These are phyloP conservation scores for Hyaloscypha bicolor DNA, from an alignment of 495 filamentous ascomycete species.

Conservation along the genomic window DNA sequence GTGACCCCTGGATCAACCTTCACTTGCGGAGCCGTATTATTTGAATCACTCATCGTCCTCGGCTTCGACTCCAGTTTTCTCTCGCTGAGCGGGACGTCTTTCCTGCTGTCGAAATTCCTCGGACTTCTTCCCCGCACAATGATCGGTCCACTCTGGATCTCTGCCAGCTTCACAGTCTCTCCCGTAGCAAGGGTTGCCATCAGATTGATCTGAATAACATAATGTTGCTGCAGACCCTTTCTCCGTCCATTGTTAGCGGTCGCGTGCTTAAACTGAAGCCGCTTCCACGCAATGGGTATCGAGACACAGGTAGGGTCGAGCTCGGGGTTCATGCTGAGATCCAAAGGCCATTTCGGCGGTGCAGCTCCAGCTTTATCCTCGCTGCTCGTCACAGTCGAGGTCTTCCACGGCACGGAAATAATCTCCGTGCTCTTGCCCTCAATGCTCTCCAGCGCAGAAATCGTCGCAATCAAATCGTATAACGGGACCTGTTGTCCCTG, in stretches of 20 bases:
- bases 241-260: conserved; percentile 82
- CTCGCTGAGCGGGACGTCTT: conserved; percentile 64
- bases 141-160: conserved; percentile 65
- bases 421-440: conserved; percentile 88
- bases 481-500: conserved; percentile 76
- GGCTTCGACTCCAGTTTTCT: conserved; percentile 38
- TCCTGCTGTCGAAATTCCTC: conserved; percentile 68
- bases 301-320: conserved; percentile 73
- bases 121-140: conserved; percentile 71
- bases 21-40: conserved; percentile 12
- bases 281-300: conserved; percentile 87
- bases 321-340: conserved; percentile 74
- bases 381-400: conserved; percentile 52
- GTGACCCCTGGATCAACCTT: conserved; percentile 30
- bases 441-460: conserved; percentile 88
- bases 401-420: conserved; percentile 93
- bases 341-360: conserved; percentile 62
- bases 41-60: conserved; percentile 29
- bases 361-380: conserved; percentile 53
- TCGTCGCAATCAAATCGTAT: conserved; percentile 72
- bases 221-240: conserved; percentile 72
- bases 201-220: conserved; percentile 65
- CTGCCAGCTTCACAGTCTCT: conserved; percentile 58
- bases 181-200: conserved; percentile 61
- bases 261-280: conserved; percentile 88